A percentile compares a stretch with the other conserved stretches of the same genome.
These are phyloP conservation scores for Coemansia sp. DNA, from an alignment of 192 early-diverging fungal species.

Conservation along the genomic window DNA sequence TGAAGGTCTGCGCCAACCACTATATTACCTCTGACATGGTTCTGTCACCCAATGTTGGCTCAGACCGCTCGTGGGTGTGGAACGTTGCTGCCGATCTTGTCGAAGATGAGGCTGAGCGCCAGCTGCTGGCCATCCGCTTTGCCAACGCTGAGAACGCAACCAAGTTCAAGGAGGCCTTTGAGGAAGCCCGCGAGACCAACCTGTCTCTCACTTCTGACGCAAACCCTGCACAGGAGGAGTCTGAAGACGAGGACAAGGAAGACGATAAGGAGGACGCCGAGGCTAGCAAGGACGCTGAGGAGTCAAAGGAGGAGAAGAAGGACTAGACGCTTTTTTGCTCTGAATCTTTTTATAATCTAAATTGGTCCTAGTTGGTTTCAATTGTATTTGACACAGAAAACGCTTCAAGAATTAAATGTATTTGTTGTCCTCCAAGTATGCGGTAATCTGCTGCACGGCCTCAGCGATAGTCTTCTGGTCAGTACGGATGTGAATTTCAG, in stretches of 20 bases:
- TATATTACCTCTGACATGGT: conserved; percentile 84
- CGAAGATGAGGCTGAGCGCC: conserved; percentile 79
- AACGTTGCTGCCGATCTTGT: conserved; percentile 86
- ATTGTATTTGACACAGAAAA: background rate
- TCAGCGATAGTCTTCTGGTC: conserved; percentile 65
- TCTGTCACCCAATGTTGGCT: conserved; percentile 92
- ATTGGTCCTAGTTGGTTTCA: background rate
- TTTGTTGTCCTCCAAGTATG: conserved; percentile 31
- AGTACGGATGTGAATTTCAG: conserved; percentile 86
- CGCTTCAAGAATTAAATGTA: conserved; percentile 11
- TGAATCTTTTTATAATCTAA: conserved; percentile 2
- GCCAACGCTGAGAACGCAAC: conserved; percentile 94
- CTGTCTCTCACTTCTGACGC: conserved; percentile 32
- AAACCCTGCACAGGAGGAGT: conserved; percentile 33
- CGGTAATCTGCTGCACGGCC: conserved; percentile 42
- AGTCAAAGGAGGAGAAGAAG: conserved; percentile 13
- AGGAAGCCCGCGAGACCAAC: conserved; percentile 62
- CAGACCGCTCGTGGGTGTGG: conserved; percentile 99
- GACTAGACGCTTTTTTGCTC: conserved; percentile 14
- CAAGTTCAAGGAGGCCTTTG: conserved; percentile 88
- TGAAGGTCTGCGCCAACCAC: conserved; percentile 99
- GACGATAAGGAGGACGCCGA: conserved; percentile 1
- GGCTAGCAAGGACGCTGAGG: conserved; percentile 8
- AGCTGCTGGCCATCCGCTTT: conserved; percentile 94
- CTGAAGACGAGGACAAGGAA: conserved; percentile 30